phyloP scores from a whole-genome alignment of 306 rosid genomes.

The Mimosa pudica region DNA sequence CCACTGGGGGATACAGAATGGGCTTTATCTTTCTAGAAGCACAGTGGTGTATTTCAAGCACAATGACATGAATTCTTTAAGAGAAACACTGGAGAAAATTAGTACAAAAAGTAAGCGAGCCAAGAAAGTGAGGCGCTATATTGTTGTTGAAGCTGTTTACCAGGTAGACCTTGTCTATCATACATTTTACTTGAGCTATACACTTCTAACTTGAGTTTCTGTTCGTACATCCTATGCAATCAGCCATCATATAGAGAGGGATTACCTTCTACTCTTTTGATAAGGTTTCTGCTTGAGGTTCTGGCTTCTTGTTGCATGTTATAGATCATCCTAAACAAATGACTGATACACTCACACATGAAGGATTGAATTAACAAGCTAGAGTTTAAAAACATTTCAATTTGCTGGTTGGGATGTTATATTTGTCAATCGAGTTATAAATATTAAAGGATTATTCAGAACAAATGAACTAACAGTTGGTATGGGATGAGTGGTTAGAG shows the following conservation, averaged over 20 bases:
- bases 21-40: conserved; percentile 94
- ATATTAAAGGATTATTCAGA: conserved; percentile 4
- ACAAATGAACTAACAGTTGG: background rate
- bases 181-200: conserved; percentile 13
- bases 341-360: background rate
- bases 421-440: conserved; percentile 17
- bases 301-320: conserved; percentile 36
- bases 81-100: conserved; percentile 72
- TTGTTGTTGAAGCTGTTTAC: conserved; percentile 95
- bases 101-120: conserved; percentile 60
- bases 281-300: conserved; percentile 29
- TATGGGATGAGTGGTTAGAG: background rate
- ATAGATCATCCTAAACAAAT: conserved; percentile 27
- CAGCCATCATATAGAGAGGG: background rate
- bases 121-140: conserved; percentile 89
- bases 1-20: conserved; percentile 99
- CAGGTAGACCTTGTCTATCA: conserved; percentile 58
- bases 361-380: conserved; percentile 14
- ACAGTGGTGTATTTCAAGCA: conserved; percentile 88
- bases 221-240: background rate
- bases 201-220: conserved; percentile 28
- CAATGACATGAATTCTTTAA: conserved; percentile 85
- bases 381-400: background rate
- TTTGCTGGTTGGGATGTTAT: conserved; percentile 14
- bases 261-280: background rate